These are phyloP conservation scores for Chenopodium quinoa DNA, from an alignment of 148 eudicot species.

Conservation along the genomic window DNA sequence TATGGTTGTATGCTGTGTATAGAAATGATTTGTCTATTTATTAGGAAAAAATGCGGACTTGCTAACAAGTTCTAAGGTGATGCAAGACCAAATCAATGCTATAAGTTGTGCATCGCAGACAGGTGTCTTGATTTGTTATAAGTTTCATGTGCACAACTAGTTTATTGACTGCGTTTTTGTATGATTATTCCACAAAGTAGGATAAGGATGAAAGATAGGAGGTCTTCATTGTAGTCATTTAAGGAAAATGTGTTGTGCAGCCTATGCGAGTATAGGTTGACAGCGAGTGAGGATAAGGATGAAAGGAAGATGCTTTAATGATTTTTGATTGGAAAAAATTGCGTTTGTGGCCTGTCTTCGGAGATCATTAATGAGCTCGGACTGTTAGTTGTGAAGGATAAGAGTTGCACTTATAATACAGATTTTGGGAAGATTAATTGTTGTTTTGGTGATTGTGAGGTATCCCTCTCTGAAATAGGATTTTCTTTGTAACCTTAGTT, in stretches of 20 bases:
- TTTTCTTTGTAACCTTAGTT: neutral
- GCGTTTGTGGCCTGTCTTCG: constrained; percentile 14
- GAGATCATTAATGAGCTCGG: constrained; percentile 16
- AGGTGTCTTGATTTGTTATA: constrained; percentile 15
- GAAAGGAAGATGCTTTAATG: constrained; percentile 13
- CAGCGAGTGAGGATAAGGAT: constrained; percentile 12
- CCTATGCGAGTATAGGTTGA: neutral
- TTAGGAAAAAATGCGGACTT: constrained; percentile 7
- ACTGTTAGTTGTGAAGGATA: constrained; percentile 1
- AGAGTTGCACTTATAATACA: neutral
- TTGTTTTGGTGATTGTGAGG: constrained; percentile 14
- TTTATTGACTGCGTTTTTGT: constrained; percentile 18
- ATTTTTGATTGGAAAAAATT: constrained; percentile 9
- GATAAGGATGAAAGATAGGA: constrained; percentile 19
- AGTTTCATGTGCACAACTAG: constrained; percentile 27
- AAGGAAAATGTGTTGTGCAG: constrained; percentile 13
- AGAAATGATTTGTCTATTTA: constrained; percentile 9
- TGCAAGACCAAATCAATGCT: constrained; percentile 34
- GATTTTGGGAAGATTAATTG: neutral
- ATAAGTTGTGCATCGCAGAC: constrained; percentile 8
- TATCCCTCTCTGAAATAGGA: constrained; percentile 4
- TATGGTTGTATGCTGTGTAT: neutral
- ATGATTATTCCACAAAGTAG: constrained; percentile 19
- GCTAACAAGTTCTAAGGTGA: constrained; percentile 22
- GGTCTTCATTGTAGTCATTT: constrained; percentile 7